Conservation (phyloP, 805 yeast genomes). For the Cyberlindnera americana region DNA sequence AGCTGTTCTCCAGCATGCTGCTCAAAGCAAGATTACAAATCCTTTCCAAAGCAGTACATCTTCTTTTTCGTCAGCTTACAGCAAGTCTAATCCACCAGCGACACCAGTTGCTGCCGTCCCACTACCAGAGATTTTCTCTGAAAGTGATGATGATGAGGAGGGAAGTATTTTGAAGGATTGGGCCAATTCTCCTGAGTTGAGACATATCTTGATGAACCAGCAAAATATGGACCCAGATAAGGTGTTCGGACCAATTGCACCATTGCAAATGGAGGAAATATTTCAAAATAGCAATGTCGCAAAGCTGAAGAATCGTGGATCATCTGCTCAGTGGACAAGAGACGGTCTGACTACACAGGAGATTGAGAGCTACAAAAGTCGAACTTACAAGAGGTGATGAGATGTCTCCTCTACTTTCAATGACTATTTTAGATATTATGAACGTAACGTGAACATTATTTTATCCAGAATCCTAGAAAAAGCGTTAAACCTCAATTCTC, state of each 20-base stretch:
- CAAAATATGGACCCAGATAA: constrained; percentile 60
- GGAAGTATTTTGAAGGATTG: constrained; percentile 50
- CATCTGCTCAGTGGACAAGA: constrained; percentile 45
- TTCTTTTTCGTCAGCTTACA: constrained; percentile 4
- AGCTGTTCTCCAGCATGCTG: constrained; percentile 32
- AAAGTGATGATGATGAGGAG: constrained; percentile 52
- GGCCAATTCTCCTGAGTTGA: constrained; percentile 60
- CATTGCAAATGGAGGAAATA: constrained; percentile 64
- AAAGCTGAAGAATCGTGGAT: constrained; percentile 51
- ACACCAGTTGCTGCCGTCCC: constrained; percentile 25
- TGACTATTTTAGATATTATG: not conserved
- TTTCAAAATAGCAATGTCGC: constrained; percentile 48
- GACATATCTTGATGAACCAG: constrained; percentile 39
- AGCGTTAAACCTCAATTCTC: constrained; percentile 26
- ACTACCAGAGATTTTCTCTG: constrained; percentile 46
- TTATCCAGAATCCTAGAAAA: not conserved
- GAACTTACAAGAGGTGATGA: constrained; percentile 11
- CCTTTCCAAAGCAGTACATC: constrained; percentile 13
- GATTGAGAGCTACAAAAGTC: constrained; percentile 42
- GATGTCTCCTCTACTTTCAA: no score
- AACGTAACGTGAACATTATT: not conserved
- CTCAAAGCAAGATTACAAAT: constrained; percentile 17
- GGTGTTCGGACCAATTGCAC: constrained; percentile 74
- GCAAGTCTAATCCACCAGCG: constrained; percentile 12
- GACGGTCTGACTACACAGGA: constrained; percentile 46